phyloP scores from a whole-genome alignment of 2,329 filamentous ascomycete species.

The Penicillium corylophilum region DNA sequence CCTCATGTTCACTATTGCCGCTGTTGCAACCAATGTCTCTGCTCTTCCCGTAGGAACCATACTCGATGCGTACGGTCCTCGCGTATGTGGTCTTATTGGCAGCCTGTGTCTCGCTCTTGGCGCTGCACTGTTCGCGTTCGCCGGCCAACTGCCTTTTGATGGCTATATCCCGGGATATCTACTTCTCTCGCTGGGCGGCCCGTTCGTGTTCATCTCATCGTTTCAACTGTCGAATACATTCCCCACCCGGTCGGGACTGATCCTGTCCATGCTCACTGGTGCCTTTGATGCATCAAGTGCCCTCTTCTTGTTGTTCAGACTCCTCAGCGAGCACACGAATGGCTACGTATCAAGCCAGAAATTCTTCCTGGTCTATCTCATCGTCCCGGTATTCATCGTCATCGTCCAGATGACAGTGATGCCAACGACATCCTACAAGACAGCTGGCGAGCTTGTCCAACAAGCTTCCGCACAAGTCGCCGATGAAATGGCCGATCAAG shows the following conservation, averaged over 20 bases:
- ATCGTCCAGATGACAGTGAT: slow-evolving; percentile 68
- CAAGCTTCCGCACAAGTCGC: slow-evolving; percentile 59
- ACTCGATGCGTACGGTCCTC: slow-evolving; percentile 77
- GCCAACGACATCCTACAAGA: slow-evolving; percentile 77
- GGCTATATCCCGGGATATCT: slow-evolving; percentile 72
- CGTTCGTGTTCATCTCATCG: slow-evolving; percentile 77
- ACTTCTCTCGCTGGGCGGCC: slow-evolving; percentile 73
- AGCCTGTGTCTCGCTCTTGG: slow-evolving; percentile 67
- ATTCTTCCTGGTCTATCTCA: slow-evolving; percentile 72
- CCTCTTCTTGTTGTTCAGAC: slow-evolving; percentile 71
- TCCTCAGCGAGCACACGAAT: slow-evolving; percentile 63
- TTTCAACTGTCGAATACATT: slow-evolving; percentile 86
- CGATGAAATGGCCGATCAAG: slow-evolving; percentile 57
- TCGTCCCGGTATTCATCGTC: slow-evolving; percentile 67
- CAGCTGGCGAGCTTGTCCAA: slow-evolving; percentile 75
- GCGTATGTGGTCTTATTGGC: slow-evolving; percentile 70
- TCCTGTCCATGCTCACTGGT: slow-evolving; percentile 75
- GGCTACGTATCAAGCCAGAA: slow-evolving; percentile 60
- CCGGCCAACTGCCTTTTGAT: slow-evolving; percentile 66
- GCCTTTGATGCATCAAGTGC: slow-evolving; percentile 82
- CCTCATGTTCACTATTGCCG: slow-evolving; percentile 87
- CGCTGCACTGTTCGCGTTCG: slow-evolving; percentile 70
- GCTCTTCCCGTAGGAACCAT: slow-evolving; percentile 82
- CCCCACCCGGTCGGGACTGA: slow-evolving; percentile 71
- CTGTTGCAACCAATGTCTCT: slow-evolving; percentile 82